Evolutionary conservation across 1,284 basidiomycete species (phyloP).

Genomic region (Irpex sp.): DNA sequence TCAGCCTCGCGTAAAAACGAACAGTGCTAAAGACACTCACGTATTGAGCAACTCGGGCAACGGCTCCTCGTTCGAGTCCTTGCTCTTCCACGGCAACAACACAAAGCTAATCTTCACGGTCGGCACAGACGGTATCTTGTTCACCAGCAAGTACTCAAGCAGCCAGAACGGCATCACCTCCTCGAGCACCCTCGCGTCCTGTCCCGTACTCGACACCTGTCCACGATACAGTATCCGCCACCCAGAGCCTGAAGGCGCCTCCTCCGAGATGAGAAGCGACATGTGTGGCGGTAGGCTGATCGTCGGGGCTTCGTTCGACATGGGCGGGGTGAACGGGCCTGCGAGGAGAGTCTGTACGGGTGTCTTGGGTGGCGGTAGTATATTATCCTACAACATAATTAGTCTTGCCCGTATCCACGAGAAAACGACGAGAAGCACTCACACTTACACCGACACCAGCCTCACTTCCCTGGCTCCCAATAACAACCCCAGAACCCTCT

Average conservation of each 20-base stretch:
- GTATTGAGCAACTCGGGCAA: slow-evolving; percentile 76
- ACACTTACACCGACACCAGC: slow-evolving; percentile 27
- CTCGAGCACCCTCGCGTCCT: slow-evolving; percentile 71
- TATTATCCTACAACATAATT: slow-evolving; percentile 10
- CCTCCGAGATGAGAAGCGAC: slow-evolving; percentile 80
- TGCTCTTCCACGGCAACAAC: slow-evolving; percentile 71
- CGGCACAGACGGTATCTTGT: slow-evolving; percentile 50
- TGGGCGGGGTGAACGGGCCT: slow-evolving; percentile 66
- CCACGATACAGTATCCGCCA: slow-evolving; percentile 82
- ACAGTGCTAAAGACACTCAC: slow-evolving; percentile 36
- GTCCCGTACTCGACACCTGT: slow-evolving; percentile 56
- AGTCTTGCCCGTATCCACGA: background rate
- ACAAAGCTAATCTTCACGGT: slow-evolving; percentile 84
- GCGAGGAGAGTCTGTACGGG: slow-evolving; percentile 67
- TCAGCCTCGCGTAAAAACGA: slow-evolving; percentile 10
- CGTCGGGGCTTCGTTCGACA: slow-evolving; percentile 70
- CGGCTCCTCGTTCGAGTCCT: slow-evolving; percentile 49
- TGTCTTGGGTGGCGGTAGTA: slow-evolving; percentile 28
- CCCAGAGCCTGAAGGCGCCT: slow-evolving; percentile 58
- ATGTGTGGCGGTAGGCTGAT: slow-evolving; percentile 63
- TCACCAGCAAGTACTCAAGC: slow-evolving; percentile 79
- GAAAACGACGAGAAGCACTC: slow-evolving; percentile 9
- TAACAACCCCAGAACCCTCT: slow-evolving; percentile 29
- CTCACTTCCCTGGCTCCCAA: slow-evolving; percentile 18
- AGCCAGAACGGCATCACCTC: slow-evolving; percentile 85